Conservation (phyloP, 345 rosid species). For the Punica granatum region DNA sequence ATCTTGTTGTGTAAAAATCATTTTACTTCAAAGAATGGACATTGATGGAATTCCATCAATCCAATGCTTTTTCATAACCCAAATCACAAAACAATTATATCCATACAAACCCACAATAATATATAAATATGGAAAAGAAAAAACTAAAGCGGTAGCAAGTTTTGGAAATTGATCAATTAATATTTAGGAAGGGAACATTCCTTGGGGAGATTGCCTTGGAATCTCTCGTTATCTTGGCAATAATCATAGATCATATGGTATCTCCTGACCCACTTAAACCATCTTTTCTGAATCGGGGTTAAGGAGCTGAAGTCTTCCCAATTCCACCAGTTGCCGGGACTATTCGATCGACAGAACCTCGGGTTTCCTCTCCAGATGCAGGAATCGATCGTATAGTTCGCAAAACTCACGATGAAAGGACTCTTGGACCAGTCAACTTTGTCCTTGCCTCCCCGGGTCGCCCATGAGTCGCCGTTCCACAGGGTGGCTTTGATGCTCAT, state of each 20-base stretch:
- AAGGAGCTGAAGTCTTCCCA: slow-evolving; percentile 31
- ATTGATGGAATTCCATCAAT: background rate
- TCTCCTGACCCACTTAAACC: slow-evolving; percentile 80
- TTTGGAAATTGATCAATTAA: background rate
- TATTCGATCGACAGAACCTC: slow-evolving; percentile 48
- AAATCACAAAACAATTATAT: background rate
- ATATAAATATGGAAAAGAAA: background rate
- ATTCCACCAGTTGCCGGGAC: slow-evolving; percentile 72
- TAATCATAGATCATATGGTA: slow-evolving; percentile 75
- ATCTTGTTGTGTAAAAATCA: background rate
- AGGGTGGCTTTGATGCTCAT: slow-evolving; percentile 58
- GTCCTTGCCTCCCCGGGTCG: slow-evolving; percentile 69
- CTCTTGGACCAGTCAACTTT: slow-evolving; percentile 71
- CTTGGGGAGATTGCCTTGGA: slow-evolving; percentile 51
- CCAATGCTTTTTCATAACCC: background rate
- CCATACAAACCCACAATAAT: background rate
- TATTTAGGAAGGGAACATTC: slow-evolving; percentile 78
- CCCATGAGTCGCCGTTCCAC: slow-evolving; percentile 92
- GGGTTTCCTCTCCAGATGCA: slow-evolving; percentile 64
- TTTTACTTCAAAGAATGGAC: background rate
- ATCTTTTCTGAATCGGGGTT: slow-evolving; percentile 46
- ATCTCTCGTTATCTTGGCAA: slow-evolving; percentile 61
- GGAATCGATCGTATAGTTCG: slow-evolving; percentile 54
- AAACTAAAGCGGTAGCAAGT: background rate
- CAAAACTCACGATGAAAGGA: slow-evolving; percentile 67